Base-by-base conservation (phyloP, 2,329 filamentous ascomycete genomes). In the Pseudocercospora vitis region DNA sequence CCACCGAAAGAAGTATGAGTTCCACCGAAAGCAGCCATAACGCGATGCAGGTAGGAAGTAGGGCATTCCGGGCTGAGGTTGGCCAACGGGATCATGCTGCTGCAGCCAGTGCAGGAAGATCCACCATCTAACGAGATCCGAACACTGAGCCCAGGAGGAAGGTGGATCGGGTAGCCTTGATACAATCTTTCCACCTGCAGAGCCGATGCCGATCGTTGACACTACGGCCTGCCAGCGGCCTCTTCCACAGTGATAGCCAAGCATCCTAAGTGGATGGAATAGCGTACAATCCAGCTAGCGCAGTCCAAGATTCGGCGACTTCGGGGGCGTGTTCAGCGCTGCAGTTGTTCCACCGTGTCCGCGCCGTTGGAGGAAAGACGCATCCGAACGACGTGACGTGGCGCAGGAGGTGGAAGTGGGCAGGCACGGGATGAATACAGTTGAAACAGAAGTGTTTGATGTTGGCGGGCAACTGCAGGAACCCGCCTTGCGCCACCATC, bases 1-100 rank as follows among this genome's bases (percentile, higher is more conserved):
- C 23, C 37, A 51, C 26, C 24, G 24, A 40, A 45, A n/a, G 49
- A 46, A 28, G 31, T 14, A 11, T 23, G 12, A 37, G 47, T 29
- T 51, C 49, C 49, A 51, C 49, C 45, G 45, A 37, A 44, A 39
- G 49, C 29, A 44, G 37, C 16, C 24, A 14, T 28, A 31, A 28
- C 24, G 32, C 44, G 16, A 32, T 47, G 44, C 44, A 33, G 44
- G 44, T 33, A 32, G 44, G 26, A 11, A 28, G 44, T 33, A 32
- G 44, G 26, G 8, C 16, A 14, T 19, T 33, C 18, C 44, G 26
- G 44, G 44, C 26, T 47, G 44, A 42, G 37, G 44, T 31, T 31
- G 42, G 29, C 26, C 12, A 16, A 32, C 26, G 44, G 44, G 44
- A n/a, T 14, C 44, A 28, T 24, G n/a, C 26, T 23, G 14, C 32